Evolutionary conservation across 805 yeast species (phyloP), one percentile per base, ranked within the genome.

Genomic region (Saturnispora sanitii): DNA sequence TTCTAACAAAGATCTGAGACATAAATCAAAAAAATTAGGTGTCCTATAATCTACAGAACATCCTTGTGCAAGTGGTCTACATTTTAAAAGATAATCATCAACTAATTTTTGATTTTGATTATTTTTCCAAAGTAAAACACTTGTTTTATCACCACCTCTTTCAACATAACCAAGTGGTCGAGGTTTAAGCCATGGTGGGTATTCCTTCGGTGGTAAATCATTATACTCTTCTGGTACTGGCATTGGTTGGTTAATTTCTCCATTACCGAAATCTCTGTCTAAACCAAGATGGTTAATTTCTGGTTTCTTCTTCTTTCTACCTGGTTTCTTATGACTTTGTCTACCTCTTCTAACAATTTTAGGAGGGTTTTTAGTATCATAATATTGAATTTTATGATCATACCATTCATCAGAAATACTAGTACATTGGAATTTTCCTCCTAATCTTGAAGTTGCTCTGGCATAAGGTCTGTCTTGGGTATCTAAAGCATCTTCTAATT

Each of bases 1-100:
- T 4, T 68, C 68, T 60, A 82, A 53, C 35, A 80, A 66, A 4
- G 70, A 68, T 42, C 74, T 66, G 33, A 85, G 56, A 15, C 82
- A 68, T 2, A 79, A 76, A 62, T 92, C 97, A 46, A 84, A 60
- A 50, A 90, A 87, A 53, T 90, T 88, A 2, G 94, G 87, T 1
- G 94, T 75, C 16, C 72, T 71, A 0, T 80, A 74, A 15, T 71
- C 55, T 35, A 90, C 55, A 0, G 63, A 66, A 12, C 88, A 57
- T 4, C 58, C 55, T 6, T 63, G 60, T 0, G 96, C 92, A 35
- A 73, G 62, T 0, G 73, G 71, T 2, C 61, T 64, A 50, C 88
- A 79, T 16, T 60, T 59, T 5, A 63, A 58, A 3, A 88, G 53
- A 51, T 76, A 92, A 4, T 53, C 51, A 26, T 77, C 83, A 12